Conservation (phyloP, 202 grass and related monocot genomes). For the Dendrocalamus latiflorus region DNA sequence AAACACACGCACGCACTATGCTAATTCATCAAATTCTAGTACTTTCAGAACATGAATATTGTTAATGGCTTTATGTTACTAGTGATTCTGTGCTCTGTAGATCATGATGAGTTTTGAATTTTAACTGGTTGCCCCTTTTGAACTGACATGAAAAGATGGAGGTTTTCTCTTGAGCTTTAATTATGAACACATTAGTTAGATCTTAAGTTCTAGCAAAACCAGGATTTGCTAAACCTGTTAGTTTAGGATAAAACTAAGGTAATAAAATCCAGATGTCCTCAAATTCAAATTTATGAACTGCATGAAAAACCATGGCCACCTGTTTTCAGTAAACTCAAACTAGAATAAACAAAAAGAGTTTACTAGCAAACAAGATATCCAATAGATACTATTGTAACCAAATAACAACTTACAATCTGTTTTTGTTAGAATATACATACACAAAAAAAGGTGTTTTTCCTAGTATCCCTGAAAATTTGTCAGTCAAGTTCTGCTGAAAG, state of each 20-base stretch:
- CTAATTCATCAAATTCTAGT: background rate
- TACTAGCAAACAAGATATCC: background rate
- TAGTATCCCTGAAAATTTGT: background rate
- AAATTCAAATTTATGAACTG: background rate
- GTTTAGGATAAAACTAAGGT: background rate
- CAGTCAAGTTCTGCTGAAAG: background rate
- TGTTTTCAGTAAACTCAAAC: background rate
- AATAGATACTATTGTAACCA: background rate
- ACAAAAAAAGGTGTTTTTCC: background rate
- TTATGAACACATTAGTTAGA: background rate
- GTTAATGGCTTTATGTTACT: background rate
- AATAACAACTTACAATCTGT: background rate
- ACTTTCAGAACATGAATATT: background rate
- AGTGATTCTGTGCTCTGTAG: background rate
- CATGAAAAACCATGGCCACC: background rate
- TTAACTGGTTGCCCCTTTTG: background rate
- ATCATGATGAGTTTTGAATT: background rate
- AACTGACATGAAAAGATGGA: background rate
- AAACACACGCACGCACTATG: too few species aligned
- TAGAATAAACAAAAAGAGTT: background rate
- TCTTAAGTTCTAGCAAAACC: background rate
- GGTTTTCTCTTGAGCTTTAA: background rate
- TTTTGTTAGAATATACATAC: too few species aligned
- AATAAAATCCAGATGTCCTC: background rate
- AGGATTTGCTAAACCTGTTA: background rate